phyloP scores from a whole-genome alignment of 2,329 filamentous ascomycete genomes.

The Clarireedia paspali region DNA sequence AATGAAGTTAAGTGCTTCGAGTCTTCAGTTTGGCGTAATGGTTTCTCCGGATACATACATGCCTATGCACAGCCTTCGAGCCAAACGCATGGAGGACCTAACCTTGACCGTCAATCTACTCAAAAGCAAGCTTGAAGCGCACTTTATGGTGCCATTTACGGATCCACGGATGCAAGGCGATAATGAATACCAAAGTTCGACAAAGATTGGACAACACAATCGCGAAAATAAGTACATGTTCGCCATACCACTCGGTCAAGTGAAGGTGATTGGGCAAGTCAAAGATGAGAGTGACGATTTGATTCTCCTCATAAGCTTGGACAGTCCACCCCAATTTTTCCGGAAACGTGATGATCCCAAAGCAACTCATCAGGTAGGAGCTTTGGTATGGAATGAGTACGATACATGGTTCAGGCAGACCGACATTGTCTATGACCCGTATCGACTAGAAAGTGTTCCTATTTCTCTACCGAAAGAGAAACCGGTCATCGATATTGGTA shows the following conservation, averaged over 20 bases:
- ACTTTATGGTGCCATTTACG: slow-evolving; percentile 31
- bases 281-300: slow-evolving; percentile 28
- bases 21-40: slow-evolving; percentile 57
- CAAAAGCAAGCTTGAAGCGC: slow-evolving; percentile 33
- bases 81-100: slow-evolving; percentile 17
- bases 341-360: slow-evolving; percentile 26
- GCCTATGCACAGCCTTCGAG: slow-evolving; percentile 19
- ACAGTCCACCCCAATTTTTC: slow-evolving; percentile 35
- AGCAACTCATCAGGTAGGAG: slow-evolving; percentile 35
- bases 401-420: slow-evolving; percentile 58
- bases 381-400: slow-evolving; percentile 44
- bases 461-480: slow-evolving; percentile 39
- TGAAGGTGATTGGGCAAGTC: slow-evolving; percentile 38
- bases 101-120: slow-evolving; percentile 35
- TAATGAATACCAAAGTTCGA: slow-evolving; percentile 5
- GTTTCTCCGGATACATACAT: slow-evolving; percentile 47
- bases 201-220: slow-evolving; percentile 15
- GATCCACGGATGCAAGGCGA: slow-evolving; percentile 20
- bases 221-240: slow-evolving; percentile 29
- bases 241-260: slow-evolving; percentile 32
- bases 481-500: slow-evolving; percentile 50
- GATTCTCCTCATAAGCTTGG: slow-evolving; percentile 40
- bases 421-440: slow-evolving; percentile 44
- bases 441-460: slow-evolving; percentile 29
- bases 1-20: slow-evolving; percentile 35